These are phyloP conservation scores for Phytophthora rubi DNA, from an alignment of 352 stramenopile species.

Conservation along the genomic window DNA sequence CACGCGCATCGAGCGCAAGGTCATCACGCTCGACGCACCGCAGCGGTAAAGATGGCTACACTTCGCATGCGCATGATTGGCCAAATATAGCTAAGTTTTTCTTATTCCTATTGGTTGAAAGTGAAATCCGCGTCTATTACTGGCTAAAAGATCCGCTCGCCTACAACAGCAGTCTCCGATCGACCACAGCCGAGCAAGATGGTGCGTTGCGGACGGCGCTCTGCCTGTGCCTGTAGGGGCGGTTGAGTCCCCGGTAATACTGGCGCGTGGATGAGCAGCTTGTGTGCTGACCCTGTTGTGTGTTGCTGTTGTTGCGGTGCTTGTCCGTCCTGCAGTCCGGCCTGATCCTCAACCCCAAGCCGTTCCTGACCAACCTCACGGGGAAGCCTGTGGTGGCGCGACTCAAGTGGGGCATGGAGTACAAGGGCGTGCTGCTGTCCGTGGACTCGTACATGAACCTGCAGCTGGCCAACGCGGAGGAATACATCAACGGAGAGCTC, in stretches of 20 bases:
- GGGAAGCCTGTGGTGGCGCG: slow-evolving; percentile 97
- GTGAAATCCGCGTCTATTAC: slow-evolving; percentile 9
- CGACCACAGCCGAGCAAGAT: slow-evolving; percentile 25
- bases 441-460: slow-evolving; percentile 99
- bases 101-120: slow-evolving; percentile 25
- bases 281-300: slow-evolving; percentile 8
- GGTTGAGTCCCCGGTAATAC: not conserved
- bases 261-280: not conserved
- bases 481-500: slow-evolving; percentile 98
- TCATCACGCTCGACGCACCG: slow-evolving; percentile 52
- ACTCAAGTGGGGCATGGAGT: slow-evolving; percentile 99
- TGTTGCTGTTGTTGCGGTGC: slow-evolving; percentile 17
- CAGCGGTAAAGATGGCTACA: slow-evolving; percentile 31
- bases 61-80: slow-evolving; percentile 1
- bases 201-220: slow-evolving; percentile 23
- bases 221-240: not conserved
- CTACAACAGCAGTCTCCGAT: slow-evolving; percentile 32
- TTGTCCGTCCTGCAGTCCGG: slow-evolving; percentile 52
- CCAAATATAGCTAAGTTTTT: slow-evolving; percentile 1
- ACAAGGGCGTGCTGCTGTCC: slow-evolving; percentile 94
- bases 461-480: slow-evolving; percentile 96
- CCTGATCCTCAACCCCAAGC: slow-evolving; percentile 95
- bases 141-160: slow-evolving; percentile 30
- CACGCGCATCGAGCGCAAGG: slow-evolving; percentile 65
- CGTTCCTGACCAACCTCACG: slow-evolving; percentile 94